phyloP scores from a whole-genome alignment of 805 yeast genomes.

The Metschnikowia peoriensis region DNA sequence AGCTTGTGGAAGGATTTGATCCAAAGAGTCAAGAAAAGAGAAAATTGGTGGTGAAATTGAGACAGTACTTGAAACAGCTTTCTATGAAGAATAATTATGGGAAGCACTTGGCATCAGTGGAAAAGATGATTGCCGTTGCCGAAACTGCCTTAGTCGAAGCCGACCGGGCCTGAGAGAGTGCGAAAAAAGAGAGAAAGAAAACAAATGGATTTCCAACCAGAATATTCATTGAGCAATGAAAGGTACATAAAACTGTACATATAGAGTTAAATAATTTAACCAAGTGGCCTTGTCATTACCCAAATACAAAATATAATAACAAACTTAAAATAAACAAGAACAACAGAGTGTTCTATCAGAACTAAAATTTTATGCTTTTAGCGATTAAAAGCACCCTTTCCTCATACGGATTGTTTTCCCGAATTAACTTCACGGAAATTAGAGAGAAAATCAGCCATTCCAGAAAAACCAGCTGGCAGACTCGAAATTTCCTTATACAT shows the following conservation, averaged over 20 bases:
- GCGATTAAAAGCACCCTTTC: neutral
- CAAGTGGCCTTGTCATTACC: neutral
- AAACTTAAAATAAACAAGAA: neutral
- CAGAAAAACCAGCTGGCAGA: constrained; percentile 8
- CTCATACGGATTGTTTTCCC: neutral
- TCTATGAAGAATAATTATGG: constrained; percentile 65
- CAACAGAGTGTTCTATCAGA: neutral
- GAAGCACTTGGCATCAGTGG: constrained; percentile 81
- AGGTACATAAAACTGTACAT: constrained; percentile 3
- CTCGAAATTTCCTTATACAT: constrained; percentile 7
- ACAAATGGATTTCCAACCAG: neutral
- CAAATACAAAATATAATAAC: neutral
- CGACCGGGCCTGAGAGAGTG: constrained; percentile 15
- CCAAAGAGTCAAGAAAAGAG: constrained; percentile 61
- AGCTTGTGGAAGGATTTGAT: constrained; percentile 78
- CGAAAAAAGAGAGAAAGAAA: neutral
- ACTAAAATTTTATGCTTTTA: neutral
- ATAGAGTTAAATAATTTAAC: neutral
- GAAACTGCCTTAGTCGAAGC: constrained; percentile 47
- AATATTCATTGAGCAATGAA: neutral
- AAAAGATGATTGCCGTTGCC: constrained; percentile 61
- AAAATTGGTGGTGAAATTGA: constrained; percentile 67
- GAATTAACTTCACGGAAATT: constrained; percentile 3
- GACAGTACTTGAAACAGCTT: constrained; percentile 74
- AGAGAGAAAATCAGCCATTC: constrained; percentile 5